Conservation (phyloP, 2,329 filamentous ascomycete species). For the Fusarium sp. region DNA sequence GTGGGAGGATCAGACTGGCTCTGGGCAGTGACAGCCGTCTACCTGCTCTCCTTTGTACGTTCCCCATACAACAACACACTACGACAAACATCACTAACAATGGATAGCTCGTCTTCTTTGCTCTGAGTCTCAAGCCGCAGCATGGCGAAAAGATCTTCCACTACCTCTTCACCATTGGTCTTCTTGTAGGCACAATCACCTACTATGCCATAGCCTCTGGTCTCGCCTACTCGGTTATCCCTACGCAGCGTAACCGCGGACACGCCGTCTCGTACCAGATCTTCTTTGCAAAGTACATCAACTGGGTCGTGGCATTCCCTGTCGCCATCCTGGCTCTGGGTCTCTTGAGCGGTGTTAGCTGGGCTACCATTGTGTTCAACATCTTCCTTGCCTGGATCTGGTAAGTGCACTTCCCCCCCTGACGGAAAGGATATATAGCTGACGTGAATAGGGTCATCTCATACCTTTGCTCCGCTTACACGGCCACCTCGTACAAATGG, state of each 20-base stretch:
- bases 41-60: constrained; percentile 59
- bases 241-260: constrained; percentile 42
- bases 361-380: constrained; percentile 66
- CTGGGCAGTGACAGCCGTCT: constrained; percentile 65
- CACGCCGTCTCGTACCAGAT: constrained; percentile 58
- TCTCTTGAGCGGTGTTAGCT: constrained; percentile 64
- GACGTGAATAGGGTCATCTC: constrained; percentile 51
- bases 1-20: constrained; percentile 66
- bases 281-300: constrained; percentile 68
- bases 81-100: constrained; percentile 24
- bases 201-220: constrained; percentile 67
- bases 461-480: constrained; percentile 63
- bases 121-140: constrained; percentile 56
- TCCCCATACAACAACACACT: background rate
- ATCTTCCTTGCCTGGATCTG: constrained; percentile 64
- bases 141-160: constrained; percentile 67
- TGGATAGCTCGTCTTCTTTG: constrained; percentile 54
- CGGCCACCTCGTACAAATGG: constrained; percentile 65
- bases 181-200: constrained; percentile 61
- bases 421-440: background rate
- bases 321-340: constrained; percentile 59
- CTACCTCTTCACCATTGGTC: constrained; percentile 64
- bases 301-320: constrained; percentile 66
- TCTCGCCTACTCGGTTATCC: constrained; percentile 59
- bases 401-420: constrained; percentile 32